Evolutionary conservation across 2,329 filamentous ascomycete species (phyloP).

Genomic region (Dactylellina cionopaga): DNA sequence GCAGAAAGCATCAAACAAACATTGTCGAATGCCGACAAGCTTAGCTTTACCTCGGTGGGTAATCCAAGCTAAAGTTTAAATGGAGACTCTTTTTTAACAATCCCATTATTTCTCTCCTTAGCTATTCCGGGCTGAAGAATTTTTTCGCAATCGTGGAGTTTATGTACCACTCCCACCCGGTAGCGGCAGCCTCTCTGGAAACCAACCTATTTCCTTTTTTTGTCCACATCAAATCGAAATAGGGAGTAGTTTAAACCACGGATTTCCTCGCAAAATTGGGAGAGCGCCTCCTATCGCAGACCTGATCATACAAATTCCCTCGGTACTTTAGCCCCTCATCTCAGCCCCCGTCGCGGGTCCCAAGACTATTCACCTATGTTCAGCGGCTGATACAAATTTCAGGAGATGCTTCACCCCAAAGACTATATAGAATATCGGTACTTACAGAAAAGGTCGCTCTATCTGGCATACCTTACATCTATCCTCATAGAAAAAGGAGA

Average conservation of each 20-base stretch:
- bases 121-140: conserved; percentile 5
- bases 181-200: not conserved
- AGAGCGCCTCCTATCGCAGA: conserved; percentile 1
- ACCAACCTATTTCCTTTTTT: not conserved
- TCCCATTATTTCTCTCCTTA: too few species aligned
- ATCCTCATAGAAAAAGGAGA: not conserved
- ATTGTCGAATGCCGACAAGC: not conserved
- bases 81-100: not conserved
- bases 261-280: not conserved
- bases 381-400: not conserved
- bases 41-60: conserved; percentile 25
- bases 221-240: conserved; percentile 10
- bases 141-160: not conserved
- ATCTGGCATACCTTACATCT: conserved; percentile 23
- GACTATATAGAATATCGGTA: conserved; percentile 38
- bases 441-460: conserved; percentile 21
- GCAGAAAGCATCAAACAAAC: conserved; percentile 16
- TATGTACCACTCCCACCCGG: conserved; percentile 1
- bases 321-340: too few species aligned
- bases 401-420: conserved; percentile 12
- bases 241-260: conserved; percentile 2
- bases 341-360: too few species aligned
- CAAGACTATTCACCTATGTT: too few species aligned
- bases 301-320: conserved; percentile 23
- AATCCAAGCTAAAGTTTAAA: not conserved